These are phyloP conservation scores for Ramichloridium luteum DNA, from an alignment of 2,329 filamentous ascomycete species.

Conservation along the genomic window DNA sequence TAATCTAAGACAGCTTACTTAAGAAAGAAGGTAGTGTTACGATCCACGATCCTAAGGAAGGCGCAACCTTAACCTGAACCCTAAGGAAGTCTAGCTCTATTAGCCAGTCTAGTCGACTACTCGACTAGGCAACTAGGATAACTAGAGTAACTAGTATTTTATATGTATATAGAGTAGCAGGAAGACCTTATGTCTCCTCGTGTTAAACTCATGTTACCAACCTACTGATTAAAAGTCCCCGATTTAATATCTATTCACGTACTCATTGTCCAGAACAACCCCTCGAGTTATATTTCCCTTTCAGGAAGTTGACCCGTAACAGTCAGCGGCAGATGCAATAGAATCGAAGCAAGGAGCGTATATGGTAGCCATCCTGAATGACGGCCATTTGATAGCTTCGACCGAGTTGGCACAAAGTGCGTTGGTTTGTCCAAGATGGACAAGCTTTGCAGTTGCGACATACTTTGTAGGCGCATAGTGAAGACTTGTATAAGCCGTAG, in stretches of 20 bases:
- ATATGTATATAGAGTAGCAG: background rate
- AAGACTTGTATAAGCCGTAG: no score
- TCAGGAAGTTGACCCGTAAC: slow-evolving; percentile 1
- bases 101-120: background rate
- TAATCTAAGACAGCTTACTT: no score
- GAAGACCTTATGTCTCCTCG: background rate
- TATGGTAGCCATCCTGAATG: no score
- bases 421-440: no score
- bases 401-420: no score
- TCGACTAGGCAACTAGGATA: background rate
- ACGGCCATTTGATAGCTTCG: no score
- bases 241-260: background rate
- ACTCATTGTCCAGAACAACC: background rate
- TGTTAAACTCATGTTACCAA: slow-evolving; percentile 1
- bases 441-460: no score
- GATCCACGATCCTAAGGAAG: no score
- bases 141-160: background rate
- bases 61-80: background rate
- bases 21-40: no score
- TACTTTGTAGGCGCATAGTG: no score
- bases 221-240: background rate
- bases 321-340: no score
- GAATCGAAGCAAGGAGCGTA: no score
- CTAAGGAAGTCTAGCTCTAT: background rate
- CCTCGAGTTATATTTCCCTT: background rate